Base-by-base conservation (phyloP, 2,329 filamentous ascomycete genomes). In the Bipolaris cookei region DNA sequence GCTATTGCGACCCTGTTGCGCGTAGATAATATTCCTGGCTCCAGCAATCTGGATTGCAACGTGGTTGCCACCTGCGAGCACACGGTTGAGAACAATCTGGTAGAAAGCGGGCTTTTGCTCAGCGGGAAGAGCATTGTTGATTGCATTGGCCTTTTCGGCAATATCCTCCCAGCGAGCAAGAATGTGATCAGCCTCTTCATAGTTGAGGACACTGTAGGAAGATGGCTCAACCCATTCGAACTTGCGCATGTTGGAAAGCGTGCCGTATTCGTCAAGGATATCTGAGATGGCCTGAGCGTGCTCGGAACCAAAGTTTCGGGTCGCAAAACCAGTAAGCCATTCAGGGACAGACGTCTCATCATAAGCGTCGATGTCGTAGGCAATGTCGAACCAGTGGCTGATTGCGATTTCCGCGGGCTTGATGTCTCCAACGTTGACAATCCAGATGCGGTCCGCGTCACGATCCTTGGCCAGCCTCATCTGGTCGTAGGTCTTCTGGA, bases 391-490 rank as follows among this genome's bases (percentile, higher is more conserved):
- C 76, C 87, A 89, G 72, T 90, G 87, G 67, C 80, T 85, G 68
- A 90, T 86, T 18, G 87, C 86, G 14, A 89, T 80, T 76, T 90
- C 85, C 44, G 86, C 78, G 0, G 84, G 84, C 74, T 89, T 89
- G 59, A 89, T 79, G 66, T 89, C 87, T 38, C 86, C 87, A 18
- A 89, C 84, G 60, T 89, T 89, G 63, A 88, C 85, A 41, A 89
- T 81, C 87, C 86, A 89, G 59, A 89, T 86, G 16, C 83, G 78
- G 60, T 83, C 80, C 3, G 85, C 86, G 2, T 84, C 78, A 37
- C 85, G 81, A 20, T 84, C 79, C 53, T 87, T 84, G 1, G 87
- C 83, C 4, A 88, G 80, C 63, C 83, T 81, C 83, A 90, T 86
- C 73, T 90, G 83, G 66, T 89, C 84, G 74, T 85, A 86, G 0